Evolutionary conservation across 2,329 filamentous ascomycete species (phyloP).

Genomic region (Macrophomina phaseolina): DNA sequence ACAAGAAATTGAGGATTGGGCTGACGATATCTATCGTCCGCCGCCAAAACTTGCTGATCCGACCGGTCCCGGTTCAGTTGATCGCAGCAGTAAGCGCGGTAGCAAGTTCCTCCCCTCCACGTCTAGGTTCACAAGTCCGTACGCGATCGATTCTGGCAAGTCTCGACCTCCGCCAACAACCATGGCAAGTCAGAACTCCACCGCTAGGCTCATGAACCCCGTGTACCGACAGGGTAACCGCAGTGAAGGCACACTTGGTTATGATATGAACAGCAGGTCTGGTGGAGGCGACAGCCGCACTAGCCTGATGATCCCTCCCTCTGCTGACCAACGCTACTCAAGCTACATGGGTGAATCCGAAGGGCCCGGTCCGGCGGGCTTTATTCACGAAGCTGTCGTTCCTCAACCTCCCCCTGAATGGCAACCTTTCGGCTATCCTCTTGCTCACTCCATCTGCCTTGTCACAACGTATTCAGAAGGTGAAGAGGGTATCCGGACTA

Average conservation of each 20-base stretch:
- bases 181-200: slow-evolving; percentile 89
- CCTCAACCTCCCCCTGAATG: slow-evolving; percentile 96
- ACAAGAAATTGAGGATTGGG: slow-evolving; percentile 96
- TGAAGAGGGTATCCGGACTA: slow-evolving; percentile 88
- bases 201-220: slow-evolving; percentile 73
- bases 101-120: slow-evolving; percentile 90
- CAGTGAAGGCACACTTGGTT: slow-evolving; percentile 62
- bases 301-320: slow-evolving; percentile 50
- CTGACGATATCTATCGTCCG: slow-evolving; percentile 93
- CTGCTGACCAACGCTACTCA: slow-evolving; percentile 57
- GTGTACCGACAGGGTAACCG: slow-evolving; percentile 70
- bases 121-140: slow-evolving; percentile 91
- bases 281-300: slow-evolving; percentile 46
- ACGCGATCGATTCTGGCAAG: slow-evolving; percentile 70
- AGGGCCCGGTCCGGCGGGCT: slow-evolving; percentile 83
- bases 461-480: slow-evolving; percentile 98
- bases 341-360: slow-evolving; percentile 66
- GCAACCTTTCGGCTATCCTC: slow-evolving; percentile 94
- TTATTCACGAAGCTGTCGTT: slow-evolving; percentile 94
- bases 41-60: slow-evolving; percentile 81
- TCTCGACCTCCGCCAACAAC: slow-evolving; percentile 73
- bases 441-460: slow-evolving; percentile 91
- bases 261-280: slow-evolving; percentile 32
- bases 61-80: slow-evolving; percentile 58
- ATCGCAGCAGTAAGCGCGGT: slow-evolving; percentile 77